Evolutionary conservation across 2,329 filamentous ascomycete species (phyloP).

Genomic region (Lasiodiplodia gonubiensis): DNA sequence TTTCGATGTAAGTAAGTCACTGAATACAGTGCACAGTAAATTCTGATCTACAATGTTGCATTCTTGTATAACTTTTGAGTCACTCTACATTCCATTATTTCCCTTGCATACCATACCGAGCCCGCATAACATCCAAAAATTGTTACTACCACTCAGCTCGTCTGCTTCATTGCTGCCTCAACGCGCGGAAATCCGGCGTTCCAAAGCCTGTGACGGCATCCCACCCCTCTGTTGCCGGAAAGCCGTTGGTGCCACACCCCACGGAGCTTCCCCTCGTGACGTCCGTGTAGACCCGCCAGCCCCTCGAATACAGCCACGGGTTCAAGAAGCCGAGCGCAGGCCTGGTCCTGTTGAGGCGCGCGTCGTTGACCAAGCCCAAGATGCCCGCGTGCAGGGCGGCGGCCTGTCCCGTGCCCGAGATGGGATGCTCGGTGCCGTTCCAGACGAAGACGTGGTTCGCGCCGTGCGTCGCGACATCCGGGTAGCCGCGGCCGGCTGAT

Average conservation of each 20-base stretch:
- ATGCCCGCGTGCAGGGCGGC: conserved; percentile 34
- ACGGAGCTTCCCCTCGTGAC: conserved; percentile 44
- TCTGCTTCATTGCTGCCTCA: conserved; percentile 37
- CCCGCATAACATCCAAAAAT: too few species aligned
- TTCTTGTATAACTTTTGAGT: too few species aligned
- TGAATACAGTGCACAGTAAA: too few species aligned
- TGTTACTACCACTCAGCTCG: too few species aligned
- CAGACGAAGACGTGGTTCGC: conserved; percentile 38
- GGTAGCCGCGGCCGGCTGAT: conserved; percentile 53
- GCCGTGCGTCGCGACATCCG: conserved; percentile 57
- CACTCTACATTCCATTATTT: too few species aligned
- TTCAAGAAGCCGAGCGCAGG: conserved; percentile 59
- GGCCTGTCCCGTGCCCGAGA: conserved; percentile 35
- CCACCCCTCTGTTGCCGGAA: conserved; percentile 53
- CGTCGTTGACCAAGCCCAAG: conserved; percentile 53
- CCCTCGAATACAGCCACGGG: conserved; percentile 47
- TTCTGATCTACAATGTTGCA: too few species aligned
- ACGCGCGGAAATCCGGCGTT: conserved; percentile 51
- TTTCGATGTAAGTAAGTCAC: too few species aligned
- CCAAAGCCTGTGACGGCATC: conserved; percentile 57
- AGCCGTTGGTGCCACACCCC: conserved; percentile 38
- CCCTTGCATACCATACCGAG: too few species aligned
- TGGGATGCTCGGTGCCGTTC: conserved; percentile 30
- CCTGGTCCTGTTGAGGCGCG: conserved; percentile 53
- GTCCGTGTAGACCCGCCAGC: conserved; percentile 46